These are phyloP conservation scores for Cladosporium halotolerans DNA, from an alignment of 2,329 filamentous ascomycete genomes.

Conservation along the genomic window DNA sequence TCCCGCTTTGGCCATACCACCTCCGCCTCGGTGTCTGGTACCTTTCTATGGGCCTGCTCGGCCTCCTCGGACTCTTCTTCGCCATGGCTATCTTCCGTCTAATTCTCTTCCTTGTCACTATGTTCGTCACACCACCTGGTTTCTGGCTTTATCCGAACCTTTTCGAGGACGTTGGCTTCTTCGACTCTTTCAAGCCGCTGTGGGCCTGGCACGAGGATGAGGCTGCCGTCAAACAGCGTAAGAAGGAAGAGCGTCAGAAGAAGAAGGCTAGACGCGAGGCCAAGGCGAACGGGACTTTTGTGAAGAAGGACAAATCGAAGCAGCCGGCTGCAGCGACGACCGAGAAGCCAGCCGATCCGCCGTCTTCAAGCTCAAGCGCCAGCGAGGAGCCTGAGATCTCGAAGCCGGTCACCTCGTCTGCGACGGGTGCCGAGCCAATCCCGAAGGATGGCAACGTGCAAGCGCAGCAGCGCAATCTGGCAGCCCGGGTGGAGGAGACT, in stretches of 20 bases:
- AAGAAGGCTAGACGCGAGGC: conserved; percentile 29
- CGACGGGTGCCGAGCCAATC: conserved; percentile 20
- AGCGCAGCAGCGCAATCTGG: conserved; percentile 22
- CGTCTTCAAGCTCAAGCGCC: not conserved
- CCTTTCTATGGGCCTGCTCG: conserved; percentile 86
- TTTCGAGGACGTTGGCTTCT: conserved; percentile 97
- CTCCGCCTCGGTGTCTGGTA: conserved; percentile 95
- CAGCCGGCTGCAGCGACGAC: conserved; percentile 8
- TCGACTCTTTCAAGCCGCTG: conserved; percentile 90
- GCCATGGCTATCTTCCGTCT: conserved; percentile 95
- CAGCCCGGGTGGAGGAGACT: conserved; percentile 26
- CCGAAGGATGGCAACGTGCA: conserved; percentile 5
- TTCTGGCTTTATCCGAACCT: conserved; percentile 98
- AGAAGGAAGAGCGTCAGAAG: conserved; percentile 29
- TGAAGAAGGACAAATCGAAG: conserved; percentile 14
- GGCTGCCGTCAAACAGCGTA: conserved; percentile 32
- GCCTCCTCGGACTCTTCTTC: conserved; percentile 88
- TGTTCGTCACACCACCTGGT: conserved; percentile 76
- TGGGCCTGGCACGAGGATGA: conserved; percentile 84
- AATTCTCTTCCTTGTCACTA: conserved; percentile 88
- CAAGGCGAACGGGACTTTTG: conserved; percentile 21
- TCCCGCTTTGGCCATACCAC: conserved; percentile 91
- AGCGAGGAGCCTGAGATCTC: conserved; percentile 10
- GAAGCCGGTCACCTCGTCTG: conserved; percentile 15
- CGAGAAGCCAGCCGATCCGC: conserved; percentile 5